Evolutionary conservation across 2,329 filamentous ascomycete species (phyloP), one percentile per base, ranked within the genome.

Genomic region (Lomentospora prolificans): DNA sequence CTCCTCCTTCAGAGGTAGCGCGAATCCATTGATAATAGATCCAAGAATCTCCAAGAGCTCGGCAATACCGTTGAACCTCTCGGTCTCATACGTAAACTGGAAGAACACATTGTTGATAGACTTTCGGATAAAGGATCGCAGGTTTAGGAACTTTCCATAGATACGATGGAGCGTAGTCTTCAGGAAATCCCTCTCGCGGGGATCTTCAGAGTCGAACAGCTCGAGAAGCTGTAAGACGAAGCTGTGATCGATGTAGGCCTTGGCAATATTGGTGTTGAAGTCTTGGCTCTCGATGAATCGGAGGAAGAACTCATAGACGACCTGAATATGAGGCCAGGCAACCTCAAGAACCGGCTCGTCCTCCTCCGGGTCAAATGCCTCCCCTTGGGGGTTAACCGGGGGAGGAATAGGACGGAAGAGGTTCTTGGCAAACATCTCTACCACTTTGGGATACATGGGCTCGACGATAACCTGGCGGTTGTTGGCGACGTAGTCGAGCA

Each of bases 31-130:
- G 78, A 99, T 99, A 66, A 99, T 99, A 61, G 94, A 97, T 28
- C 94, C 94, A 53, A 99, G 77, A 62, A 99, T 99, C 69, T 99
- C 94, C 33, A 99, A 79, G 28, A 99, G 77, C 70, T 99, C 94
- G 3, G 94, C 94, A 65, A 99, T 96, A 55, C 94, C 94, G 65
- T 99, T 99, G 76, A 99, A 97, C 58, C 94, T 83, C 72, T 99
- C 94, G 3, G 94, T 99, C 72, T 99, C 94, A 69, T 99, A 99
- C 58, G 90, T 91, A 71, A 99, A 99, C 68, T 99, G 94, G 80
- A 99, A 99, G 75, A 99, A 99, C 64, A 99, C 94, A 66, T 99
- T 97, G 82, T 99, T 99, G 80, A 99, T 99, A 57, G 94, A 99
- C 64, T 94, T 85, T 67, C 94, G 83, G 67, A 99, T 99, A 71